Evolutionary conservation across 78 protist species (phyloP).

Genomic region (Polysphondylium violaceum): DNA sequence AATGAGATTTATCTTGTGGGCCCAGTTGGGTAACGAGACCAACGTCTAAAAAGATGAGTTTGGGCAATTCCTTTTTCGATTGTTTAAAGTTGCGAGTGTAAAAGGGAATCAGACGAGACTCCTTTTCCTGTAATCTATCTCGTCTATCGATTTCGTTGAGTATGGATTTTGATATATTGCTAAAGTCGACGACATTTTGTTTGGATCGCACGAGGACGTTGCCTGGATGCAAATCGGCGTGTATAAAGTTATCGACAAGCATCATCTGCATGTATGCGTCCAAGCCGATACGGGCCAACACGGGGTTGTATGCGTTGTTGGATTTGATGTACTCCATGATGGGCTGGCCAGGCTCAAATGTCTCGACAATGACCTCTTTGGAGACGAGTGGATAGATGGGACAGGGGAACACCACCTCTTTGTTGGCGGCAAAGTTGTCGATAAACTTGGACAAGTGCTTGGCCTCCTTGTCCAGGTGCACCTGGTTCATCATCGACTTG

Average conservation of each 20-base stretch:
- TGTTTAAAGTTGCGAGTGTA: not conserved
- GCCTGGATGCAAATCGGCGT: conserved; percentile 85
- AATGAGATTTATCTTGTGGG: conserved; percentile 42
- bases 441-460: conserved; percentile 30
- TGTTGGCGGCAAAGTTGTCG: conserved; percentile 27
- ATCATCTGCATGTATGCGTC: conserved; percentile 82
- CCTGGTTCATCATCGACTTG: conserved; percentile 72
- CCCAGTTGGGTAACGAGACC: conserved; percentile 76
- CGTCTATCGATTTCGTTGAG: not conserved
- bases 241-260: conserved; percentile 80
- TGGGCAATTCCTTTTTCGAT: not conserved
- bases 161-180: not conserved
- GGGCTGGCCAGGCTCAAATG: conserved; percentile 78
- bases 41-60: conserved; percentile 72
- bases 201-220: conserved; percentile 44
- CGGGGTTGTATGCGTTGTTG: conserved; percentile 28
- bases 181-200: not conserved
- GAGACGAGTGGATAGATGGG: conserved; percentile 60
- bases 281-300: conserved; percentile 74
- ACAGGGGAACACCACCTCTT: conserved; percentile 48
- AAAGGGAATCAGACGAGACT: not conserved
- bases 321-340: conserved; percentile 47
- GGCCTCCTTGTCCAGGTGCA: conserved; percentile 43
- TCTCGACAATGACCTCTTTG: conserved; percentile 58
- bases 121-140: not conserved